Evolutionary conservation across 139 green algal genomes (phyloP).

Genomic region (Picochlorum sp.): DNA sequence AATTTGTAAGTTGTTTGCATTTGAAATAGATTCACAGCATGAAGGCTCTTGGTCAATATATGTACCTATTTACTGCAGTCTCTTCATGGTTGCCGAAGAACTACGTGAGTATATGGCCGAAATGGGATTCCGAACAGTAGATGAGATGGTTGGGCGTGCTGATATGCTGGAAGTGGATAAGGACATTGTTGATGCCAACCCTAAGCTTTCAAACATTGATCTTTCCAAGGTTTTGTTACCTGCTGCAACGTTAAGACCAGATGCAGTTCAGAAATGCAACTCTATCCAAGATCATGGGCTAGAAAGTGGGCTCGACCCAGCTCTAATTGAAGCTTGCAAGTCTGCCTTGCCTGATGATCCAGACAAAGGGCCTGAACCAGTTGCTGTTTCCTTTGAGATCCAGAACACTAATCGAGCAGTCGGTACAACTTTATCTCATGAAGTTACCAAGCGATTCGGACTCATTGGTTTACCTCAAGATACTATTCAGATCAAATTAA

Average conservation of each 20-base stretch:
- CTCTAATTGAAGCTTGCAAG: conserved; percentile 62
- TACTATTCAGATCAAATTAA: conserved; percentile 83
- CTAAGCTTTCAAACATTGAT: conserved; percentile 70
- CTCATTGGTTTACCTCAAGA: conserved; percentile 62
- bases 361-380: conserved; percentile 17
- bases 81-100: conserved; percentile 95
- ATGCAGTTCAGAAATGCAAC: conserved; percentile 58
- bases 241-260: conserved; percentile 66
- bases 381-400: conserved; percentile 66
- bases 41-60: too few species aligned
- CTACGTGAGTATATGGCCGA: conserved; percentile 75
- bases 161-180: conserved; percentile 68
- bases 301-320: conserved; percentile 64
- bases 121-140: conserved; percentile 70
- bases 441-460: conserved; percentile 77
- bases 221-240: conserved; percentile 72
- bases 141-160: conserved; percentile 85
- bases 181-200: conserved; percentile 45
- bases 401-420: conserved; percentile 79
- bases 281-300: conserved; percentile 76
- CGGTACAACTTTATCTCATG: conserved; percentile 81
- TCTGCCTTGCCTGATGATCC: conserved; percentile 31
- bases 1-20: too few species aligned
- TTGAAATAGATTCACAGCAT: too few species aligned
- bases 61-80: too few species aligned